Evolutionary conservation across 2,329 filamentous ascomycete species (phyloP).

Genomic region (Botryotinia convoluta): DNA sequence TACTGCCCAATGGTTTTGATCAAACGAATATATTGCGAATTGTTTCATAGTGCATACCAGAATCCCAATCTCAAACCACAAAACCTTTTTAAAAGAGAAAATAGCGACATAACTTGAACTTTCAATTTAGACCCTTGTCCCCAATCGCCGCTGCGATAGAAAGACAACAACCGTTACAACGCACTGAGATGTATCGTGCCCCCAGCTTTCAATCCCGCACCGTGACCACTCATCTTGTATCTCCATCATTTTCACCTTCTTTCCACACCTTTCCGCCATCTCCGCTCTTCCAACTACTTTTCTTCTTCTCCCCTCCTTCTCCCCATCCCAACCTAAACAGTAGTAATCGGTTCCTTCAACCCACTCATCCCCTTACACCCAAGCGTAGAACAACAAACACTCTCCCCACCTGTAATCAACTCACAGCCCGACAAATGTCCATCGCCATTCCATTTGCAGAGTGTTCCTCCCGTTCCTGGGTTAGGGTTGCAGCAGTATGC

Average conservation of each 20-base stretch:
- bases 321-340: background rate
- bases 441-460: conserved; percentile 14
- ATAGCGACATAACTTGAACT: background rate
- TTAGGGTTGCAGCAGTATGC: conserved; percentile 7
- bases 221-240: background rate
- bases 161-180: too few species aligned
- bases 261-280: background rate
- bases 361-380: conserved; percentile 12
- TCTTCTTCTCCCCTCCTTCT: background rate
- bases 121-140: background rate
- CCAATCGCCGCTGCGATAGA: too few species aligned
- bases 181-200: background rate
- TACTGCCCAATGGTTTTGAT: rapidly evolving
- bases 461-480: background rate
- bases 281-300: background rate
- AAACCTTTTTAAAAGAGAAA: background rate
- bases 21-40: background rate
- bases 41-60: too few species aligned
- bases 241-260: too few species aligned
- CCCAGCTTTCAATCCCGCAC: rapidly evolving
- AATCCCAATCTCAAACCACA: background rate
- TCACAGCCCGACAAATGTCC: conserved; percentile 1
- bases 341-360: conserved; percentile 9
- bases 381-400: background rate
- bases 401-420: background rate